Evolutionary conservation across 1,284 basidiomycete genomes (phyloP), one percentile per base, ranked within the genome.

Genomic region (Vanrija sp.): DNA sequence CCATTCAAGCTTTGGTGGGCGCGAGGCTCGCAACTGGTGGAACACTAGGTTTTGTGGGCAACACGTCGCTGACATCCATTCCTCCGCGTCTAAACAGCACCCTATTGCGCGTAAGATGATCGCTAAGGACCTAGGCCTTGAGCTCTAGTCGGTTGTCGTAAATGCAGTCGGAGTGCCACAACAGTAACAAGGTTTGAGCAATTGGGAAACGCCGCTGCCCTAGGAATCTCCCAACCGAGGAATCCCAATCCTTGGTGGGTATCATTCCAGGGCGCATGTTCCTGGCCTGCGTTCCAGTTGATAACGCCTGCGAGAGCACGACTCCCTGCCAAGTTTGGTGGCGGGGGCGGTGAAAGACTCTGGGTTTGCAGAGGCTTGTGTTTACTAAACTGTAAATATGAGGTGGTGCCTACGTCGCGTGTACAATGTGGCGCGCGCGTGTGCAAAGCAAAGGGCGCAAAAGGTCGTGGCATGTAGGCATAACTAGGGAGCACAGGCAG

Each of bases 21-120:
- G 31, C 12, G 2, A 12, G 12, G 2, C 31, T 24, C 35, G 20
- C 18, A 8, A 19, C 22, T 47, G 37, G 20, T 19, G n/a, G 14
- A 27, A 47, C 15, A 27, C 19, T 14, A 14, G 15, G 7, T 31
- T 39, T 39, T n/a, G 22, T 23, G 51, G 20, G 6, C 27, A 36
- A 14, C 10, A n/a, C 7, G 45, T 36, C 41, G 24, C 44, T 41
- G 43, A 47, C 24, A 35, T 39, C 1, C 37, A 39, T 39, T 18
- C 37, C 37, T 39, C 19, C 12, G 31, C 12, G 31, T 31, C 22
- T 36, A 15, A 18, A 9, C 47, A 61, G 71, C 73, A 77, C 59
- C 75, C 75, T 4, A 77, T 77, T 43, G 74, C 75, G 3, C 63
- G 73, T 42, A 72, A 73, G 61, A 75, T 76, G 73, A 75, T 77